Base-by-base conservation (phyloP, 768 basidiomycete genomes). In the Lactarius vividus region DNA sequence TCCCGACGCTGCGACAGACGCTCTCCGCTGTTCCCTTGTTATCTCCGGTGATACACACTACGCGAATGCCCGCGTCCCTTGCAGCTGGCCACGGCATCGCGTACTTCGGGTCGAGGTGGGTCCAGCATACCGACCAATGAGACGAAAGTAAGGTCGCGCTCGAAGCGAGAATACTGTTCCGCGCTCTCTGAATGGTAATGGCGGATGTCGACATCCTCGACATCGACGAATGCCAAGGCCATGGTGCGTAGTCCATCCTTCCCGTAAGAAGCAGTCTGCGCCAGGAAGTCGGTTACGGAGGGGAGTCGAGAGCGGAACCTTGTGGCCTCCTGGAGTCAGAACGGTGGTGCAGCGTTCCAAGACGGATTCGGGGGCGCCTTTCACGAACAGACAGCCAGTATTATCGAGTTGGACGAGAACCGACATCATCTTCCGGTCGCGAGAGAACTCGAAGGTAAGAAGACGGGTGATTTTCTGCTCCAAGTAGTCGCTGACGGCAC, bases 341-440 rank as follows among this genome's bases (percentile, higher is more conserved):
- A 87, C 86, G 40, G 85, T 86, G 4, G 86, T 86, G 77, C 95
- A 97, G 52, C 92, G 86, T 58, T 97, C 95, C 65, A 99, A 80
- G 44, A 99, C 89, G 28, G 92, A 91, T 79, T 99, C 96, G 8
- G 96, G 96, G 3, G 96, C 96, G 42, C 96, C 96, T 77, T 98
- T 98, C 75, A 90, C 94, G 74, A 96, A 91, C 6, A 98, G 82
- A 9, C 90, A 84, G n/a, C 92, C 91, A 5, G 76, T 77, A 1
- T 83, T 84, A 63, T 86, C 84, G 62, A 86, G 82, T 66, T 79
- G 84, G 44, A 93, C 91, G 59, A 98, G 86, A 59, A 98, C 96
- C 26, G 96, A 97, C 96, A 98, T 98, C 87, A 96, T 96, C 79
- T 98, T 99, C 74, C 96, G 90, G 77, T 98, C 96, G 23, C 96